phyloP scores from a whole-genome alignment of 1,284 basidiomycete genomes.

The Melampsora occidentalis region DNA sequence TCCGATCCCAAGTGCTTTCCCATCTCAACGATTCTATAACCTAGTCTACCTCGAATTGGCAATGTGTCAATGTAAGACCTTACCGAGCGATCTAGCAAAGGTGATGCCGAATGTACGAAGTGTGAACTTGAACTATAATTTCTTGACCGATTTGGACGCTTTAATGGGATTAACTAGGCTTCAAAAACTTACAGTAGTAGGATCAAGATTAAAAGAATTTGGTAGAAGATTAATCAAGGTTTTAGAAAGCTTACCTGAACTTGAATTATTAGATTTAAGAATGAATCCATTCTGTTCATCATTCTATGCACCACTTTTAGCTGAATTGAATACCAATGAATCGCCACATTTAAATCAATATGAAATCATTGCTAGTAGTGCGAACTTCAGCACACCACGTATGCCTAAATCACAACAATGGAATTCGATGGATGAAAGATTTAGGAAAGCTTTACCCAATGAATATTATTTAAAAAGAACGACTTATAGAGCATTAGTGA shows the following conservation, averaged over 20 bases:
- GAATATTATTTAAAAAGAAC: conserved; percentile 76
- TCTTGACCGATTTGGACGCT: conserved; percentile 67
- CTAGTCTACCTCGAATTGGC: conserved; percentile 90
- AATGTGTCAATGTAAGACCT: conserved; percentile 73
- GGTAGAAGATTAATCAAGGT: conserved; percentile 66
- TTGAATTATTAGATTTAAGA: conserved; percentile 84
- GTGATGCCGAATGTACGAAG: conserved; percentile 82
- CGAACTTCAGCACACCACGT: not conserved
- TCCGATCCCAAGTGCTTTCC: conserved; percentile 55
- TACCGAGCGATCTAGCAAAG: conserved; percentile 67
- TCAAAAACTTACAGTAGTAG: conserved; percentile 78
- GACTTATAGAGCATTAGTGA: conserved; percentile 79
- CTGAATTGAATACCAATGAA: conserved; percentile 44
- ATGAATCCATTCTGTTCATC: conserved; percentile 95
- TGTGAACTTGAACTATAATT: conserved; percentile 94
- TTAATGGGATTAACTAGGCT: conserved; percentile 72
- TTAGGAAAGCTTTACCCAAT: conserved; percentile 82
- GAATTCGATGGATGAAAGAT: conserved; percentile 67
- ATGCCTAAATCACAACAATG: conserved; percentile 45
- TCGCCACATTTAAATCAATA: conserved; percentile 42
- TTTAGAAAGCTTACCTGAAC: conserved; percentile 67
- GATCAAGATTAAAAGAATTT: conserved; percentile 70
- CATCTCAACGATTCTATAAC: conserved; percentile 72
- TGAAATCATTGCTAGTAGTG: conserved; percentile 26
- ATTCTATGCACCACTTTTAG: conserved; percentile 81